Percentiles rank a stretch among this genome's conserved stretches.
These are phyloP conservation scores for Oryza australiensis DNA, from an alignment of 176 grass and related monocot species.

Conservation along the genomic window DNA sequence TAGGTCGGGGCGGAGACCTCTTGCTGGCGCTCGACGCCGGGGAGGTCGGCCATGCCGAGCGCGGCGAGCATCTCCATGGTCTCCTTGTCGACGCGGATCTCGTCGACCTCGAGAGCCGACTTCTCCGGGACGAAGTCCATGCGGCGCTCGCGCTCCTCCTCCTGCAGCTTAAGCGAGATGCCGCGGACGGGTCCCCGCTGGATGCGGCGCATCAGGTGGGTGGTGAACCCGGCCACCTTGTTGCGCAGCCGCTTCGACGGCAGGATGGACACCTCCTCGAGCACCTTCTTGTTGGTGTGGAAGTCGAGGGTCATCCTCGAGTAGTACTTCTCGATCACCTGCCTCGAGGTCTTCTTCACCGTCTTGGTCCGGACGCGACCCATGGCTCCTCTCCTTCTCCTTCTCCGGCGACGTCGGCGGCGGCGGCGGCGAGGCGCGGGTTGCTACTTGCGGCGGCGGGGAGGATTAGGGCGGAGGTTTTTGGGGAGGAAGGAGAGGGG, in stretches of 20 bases:
- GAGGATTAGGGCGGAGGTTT: slow-evolving; percentile 25
- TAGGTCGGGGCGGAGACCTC: slow-evolving; percentile 38
- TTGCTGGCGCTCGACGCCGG: slow-evolving; percentile 67
- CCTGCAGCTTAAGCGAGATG: slow-evolving; percentile 91
- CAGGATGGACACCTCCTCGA: slow-evolving; percentile 87
- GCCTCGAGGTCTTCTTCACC: slow-evolving; percentile 87
- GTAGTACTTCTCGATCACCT: slow-evolving; percentile 91
- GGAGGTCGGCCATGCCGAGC: slow-evolving; percentile 84
- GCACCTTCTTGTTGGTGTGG: slow-evolving; percentile 92
- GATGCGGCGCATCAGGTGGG: slow-evolving; percentile 91
- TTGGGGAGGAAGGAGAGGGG: background rate
- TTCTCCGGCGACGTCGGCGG: background rate
- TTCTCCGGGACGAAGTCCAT: slow-evolving; percentile 97
- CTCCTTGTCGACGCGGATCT: slow-evolving; percentile 89
- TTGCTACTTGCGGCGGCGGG: background rate
- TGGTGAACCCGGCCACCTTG: slow-evolving; percentile 90
- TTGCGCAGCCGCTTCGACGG: slow-evolving; percentile 84
- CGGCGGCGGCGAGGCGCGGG: slow-evolving; percentile 24
- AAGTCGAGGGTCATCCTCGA: slow-evolving; percentile 88
- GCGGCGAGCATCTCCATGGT: slow-evolving; percentile 80
- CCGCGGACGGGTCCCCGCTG: slow-evolving; percentile 82
- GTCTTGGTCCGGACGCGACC: slow-evolving; percentile 92
- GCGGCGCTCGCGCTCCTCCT: slow-evolving; percentile 93
- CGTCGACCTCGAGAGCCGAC: slow-evolving; percentile 74
- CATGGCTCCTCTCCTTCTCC: slow-evolving; percentile 48